Evolutionary conservation across 495 filamentous ascomycete species (phyloP).

Genomic region (Neurospora hispaniola): DNA sequence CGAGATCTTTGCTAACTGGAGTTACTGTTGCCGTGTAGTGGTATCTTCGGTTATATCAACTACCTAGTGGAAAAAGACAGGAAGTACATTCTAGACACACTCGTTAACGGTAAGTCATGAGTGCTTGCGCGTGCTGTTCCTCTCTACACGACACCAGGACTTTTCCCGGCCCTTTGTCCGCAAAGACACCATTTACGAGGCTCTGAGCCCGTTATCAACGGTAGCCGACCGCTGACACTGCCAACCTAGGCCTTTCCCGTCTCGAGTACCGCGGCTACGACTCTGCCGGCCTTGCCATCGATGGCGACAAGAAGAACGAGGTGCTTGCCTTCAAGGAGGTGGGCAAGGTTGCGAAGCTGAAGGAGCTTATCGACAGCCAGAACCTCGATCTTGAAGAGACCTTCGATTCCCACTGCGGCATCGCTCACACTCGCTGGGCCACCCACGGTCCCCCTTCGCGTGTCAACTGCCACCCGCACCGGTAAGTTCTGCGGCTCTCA

Average conservation of each 20-base stretch:
- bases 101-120: conserved; percentile 69
- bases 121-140: conserved; percentile 2
- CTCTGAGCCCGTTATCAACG: conserved; percentile 5
- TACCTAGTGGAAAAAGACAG: conserved; percentile 92
- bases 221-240: conserved; percentile 14
- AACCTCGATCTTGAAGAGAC: conserved; percentile 79
- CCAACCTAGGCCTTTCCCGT: conserved; percentile 54
- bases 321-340: conserved; percentile 98
- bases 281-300: conserved; percentile 89
- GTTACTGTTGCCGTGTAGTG: conserved; percentile 42
- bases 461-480: conserved; percentile 94
- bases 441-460: conserved; percentile 93
- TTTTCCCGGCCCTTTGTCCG: conserved; percentile 8
- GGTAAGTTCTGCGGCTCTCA: conserved; percentile 42
- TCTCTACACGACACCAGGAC: background rate
- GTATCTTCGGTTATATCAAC: conserved; percentile 97
- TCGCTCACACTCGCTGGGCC: conserved; percentile 97
- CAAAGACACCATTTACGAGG: background rate
- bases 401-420: conserved; percentile 95
- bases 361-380: conserved; percentile 75
- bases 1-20: background rate
- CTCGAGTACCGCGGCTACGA: conserved; percentile 97
- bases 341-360: conserved; percentile 94
- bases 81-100: conserved; percentile 84
- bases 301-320: conserved; percentile 98